Base-by-base conservation (phyloP, 2,329 filamentous ascomycete species). In the Chaetomium sp. region DNA sequence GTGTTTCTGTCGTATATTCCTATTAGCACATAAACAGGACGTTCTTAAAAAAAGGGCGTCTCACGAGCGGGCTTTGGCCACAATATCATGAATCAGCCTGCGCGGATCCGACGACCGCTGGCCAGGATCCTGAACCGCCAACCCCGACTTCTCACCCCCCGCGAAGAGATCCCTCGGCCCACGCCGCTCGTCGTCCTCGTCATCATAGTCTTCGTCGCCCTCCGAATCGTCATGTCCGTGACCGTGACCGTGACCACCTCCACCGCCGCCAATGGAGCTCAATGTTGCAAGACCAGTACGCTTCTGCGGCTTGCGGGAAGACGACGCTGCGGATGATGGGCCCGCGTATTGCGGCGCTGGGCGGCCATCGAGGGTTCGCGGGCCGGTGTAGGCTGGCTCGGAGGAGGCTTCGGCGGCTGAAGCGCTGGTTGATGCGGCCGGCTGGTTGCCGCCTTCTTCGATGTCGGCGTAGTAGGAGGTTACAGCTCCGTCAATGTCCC, bases 121-220 rank as follows among this genome's bases (percentile, higher is more conserved):
- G 4, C 68, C 66, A 1, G 84, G 84, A 63, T 87, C 84, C 65
- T 87, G 83, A 32, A 87, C 80, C 27, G 84, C 85, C 46, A 87
- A 70, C 0, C 82, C 85, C 35, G 88, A 92, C 77, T 94, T 94
- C 72, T 92, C 89, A 37, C 89, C 89, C 51, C 89, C 89, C 19
- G 89, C 86, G 70, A 91, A 94, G 60, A 91, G 74, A 66, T 94
- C 88, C 59, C 84, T 75, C 6, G 77, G 76, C 33, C 78, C 76
- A 60, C 83, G 79, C 38, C 81, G 76, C 34, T 85, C 80, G 1
- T 85, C 77, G 1, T 79, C 74, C 1, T 78, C 75, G 32, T 79
- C 75, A n/a, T 81, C 75, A 19, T 81, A 79, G 3, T 80, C 78
- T n/a, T 86, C 80, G 51, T 83, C 80, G 14, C 81, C 76, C 34